Conservation (phyloP, 371 early-diverging fungal species). For the Mucor piriformis region DNA sequence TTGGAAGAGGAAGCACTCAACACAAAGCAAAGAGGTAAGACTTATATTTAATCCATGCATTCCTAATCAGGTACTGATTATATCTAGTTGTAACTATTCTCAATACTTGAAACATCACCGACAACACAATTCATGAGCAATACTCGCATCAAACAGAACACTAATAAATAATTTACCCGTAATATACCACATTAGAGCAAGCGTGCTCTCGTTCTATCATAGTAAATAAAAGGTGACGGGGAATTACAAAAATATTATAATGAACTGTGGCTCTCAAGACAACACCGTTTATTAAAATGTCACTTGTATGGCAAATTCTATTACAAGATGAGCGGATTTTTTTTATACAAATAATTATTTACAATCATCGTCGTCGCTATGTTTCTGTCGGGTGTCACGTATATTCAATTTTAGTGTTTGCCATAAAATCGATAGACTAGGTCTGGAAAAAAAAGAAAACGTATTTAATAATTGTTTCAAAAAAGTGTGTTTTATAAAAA, state of each 20-base stretch:
- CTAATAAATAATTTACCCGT: too few species aligned
- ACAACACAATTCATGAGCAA: background rate
- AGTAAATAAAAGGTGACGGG: too few species aligned
- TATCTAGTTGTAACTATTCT: too few species aligned
- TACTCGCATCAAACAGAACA: background rate
- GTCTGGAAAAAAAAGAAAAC: slow-evolving; percentile 10
- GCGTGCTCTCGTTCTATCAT: too few species aligned
- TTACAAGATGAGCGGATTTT: too few species aligned
- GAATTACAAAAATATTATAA: too few species aligned
- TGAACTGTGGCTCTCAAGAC: too few species aligned
- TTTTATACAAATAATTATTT: background rate
- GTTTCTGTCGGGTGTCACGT: slow-evolving; percentile 2
- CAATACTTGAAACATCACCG: too few species aligned
- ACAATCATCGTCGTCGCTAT: background rate
- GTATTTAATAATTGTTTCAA: background rate
- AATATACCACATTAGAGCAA: too few species aligned
- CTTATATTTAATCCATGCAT: too few species aligned
- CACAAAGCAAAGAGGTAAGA: background rate
- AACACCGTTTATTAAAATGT: background rate
- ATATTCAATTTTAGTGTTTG: slow-evolving; percentile 29
- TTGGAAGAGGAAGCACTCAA: slow-evolving; percentile 4
- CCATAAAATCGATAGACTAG: slow-evolving; percentile 29
- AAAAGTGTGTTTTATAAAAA: background rate
- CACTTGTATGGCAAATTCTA: background rate
- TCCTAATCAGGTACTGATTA: too few species aligned